Conservation (phyloP, 2,329 filamentous ascomycete genomes). For the Berkeleyomyces basicola region DNA sequence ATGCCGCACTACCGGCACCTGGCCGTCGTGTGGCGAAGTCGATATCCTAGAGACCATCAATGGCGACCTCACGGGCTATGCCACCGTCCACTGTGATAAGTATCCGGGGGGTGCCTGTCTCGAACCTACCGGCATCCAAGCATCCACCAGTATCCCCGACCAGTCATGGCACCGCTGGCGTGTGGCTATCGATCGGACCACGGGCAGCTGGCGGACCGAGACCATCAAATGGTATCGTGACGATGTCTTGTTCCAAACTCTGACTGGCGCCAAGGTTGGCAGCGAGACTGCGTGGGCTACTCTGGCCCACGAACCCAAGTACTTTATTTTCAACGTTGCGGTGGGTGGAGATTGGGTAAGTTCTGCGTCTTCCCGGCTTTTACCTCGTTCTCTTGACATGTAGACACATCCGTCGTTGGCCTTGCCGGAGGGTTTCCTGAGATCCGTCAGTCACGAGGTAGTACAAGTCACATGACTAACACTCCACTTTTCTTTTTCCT, state of each 20-base stretch:
- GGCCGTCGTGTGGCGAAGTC: conserved; percentile 39
- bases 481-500: background rate
- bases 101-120: conserved; percentile 32
- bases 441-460: background rate
- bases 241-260: conserved; percentile 26
- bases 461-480: conserved; percentile 10
- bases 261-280: conserved; percentile 29
- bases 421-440: background rate
- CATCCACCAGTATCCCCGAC: conserved; percentile 22
- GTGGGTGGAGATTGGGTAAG: conserved; percentile 37
- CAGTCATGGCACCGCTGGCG: conserved; percentile 33
- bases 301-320: conserved; percentile 33
- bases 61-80: conserved; percentile 29
- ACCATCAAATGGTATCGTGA: conserved; percentile 35
- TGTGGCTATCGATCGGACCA: conserved; percentile 32
- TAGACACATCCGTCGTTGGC: background rate
- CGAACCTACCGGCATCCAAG: conserved; percentile 30
- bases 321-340: conserved; percentile 38
- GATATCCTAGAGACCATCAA: conserved; percentile 42
- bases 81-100: conserved; percentile 35
- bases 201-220: conserved; percentile 29
- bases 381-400: background rate
- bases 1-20: conserved; percentile 29
- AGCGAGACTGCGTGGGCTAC: conserved; percentile 31
- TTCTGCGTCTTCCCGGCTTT: conserved; percentile 11